A percentile compares a stretch with the other conserved stretches of the same genome.
Evolutionary conservation across 2,329 filamentous ascomycete genomes (phyloP).

Genomic region (Xylariaceae sp.): DNA sequence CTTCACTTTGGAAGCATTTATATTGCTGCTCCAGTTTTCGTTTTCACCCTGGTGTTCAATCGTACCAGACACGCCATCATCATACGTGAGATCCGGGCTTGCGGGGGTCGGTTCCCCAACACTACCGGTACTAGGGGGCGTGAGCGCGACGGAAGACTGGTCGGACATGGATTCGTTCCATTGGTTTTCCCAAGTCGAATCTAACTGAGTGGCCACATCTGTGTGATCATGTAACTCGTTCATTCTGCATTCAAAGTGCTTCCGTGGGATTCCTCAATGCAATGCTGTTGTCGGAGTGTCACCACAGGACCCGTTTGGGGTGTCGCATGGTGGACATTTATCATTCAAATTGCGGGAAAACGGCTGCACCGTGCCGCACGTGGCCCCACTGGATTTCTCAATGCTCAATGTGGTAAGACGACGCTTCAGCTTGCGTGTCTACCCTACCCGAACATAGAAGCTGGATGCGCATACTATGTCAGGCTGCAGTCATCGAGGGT

Average conservation of each 20-base stretch:
- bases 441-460: not conserved
- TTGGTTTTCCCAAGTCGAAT: not conserved
- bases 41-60: not conserved
- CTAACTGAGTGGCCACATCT: not conserved
- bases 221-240: not conserved
- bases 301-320: not conserved
- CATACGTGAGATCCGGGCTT: not conserved
- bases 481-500: not conserved
- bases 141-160: constrained; percentile 13
- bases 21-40: not conserved
- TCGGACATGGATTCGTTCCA: not conserved
- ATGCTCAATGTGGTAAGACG: too few relatives aligned
- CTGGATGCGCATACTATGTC: not conserved
- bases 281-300: not conserved
- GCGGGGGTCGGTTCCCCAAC: constrained; percentile 14
- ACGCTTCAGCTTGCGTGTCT: not conserved
- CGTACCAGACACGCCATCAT: not conserved
- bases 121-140: constrained; percentile 10
- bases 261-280: not conserved
- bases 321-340: not conserved
- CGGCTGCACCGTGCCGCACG: not conserved
- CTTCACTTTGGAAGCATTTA: not conserved
- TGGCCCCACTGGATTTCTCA: too few relatives aligned
- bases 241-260: not conserved
- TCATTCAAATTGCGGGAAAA: not conserved